Evolutionary conservation across 75 land plant genomes (phyloP).

Genomic region (Cunninghamia lanceolata): DNA sequence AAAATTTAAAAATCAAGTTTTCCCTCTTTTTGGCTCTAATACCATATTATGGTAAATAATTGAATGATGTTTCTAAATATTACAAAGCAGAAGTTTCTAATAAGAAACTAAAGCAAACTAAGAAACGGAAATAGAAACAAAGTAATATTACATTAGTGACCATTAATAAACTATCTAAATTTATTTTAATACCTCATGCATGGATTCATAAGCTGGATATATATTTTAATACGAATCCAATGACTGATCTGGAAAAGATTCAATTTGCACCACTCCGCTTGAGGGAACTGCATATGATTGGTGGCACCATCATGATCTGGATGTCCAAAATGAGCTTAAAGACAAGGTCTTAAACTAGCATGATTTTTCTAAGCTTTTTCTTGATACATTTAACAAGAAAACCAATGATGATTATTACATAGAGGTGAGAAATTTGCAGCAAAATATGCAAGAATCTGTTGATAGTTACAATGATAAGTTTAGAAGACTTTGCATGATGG

Average conservation of each 20-base stretch:
- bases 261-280: background rate
- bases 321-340: background rate
- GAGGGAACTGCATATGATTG: background rate
- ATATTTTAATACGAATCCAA: background rate
- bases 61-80: no score
- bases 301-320: background rate
- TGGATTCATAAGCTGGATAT: background rate
- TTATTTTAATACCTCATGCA: no score
- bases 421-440: background rate
- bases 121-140: no score
- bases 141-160: no score
- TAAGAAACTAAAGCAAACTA: no score
- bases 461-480: background rate
- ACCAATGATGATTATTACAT: background rate
- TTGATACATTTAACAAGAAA: no score
- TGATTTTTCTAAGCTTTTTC: background rate
- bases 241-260: background rate
- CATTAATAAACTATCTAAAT: no score
- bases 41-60: no score
- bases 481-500: background rate
- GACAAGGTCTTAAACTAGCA: background rate
- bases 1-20: no score
- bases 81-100: no score
- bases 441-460: background rate
- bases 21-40: no score